Evolutionary conservation across 169 alveolate species (phyloP), one percentile per base, ranked within the genome.

Genomic region (Toxoplasma gondii): DNA sequence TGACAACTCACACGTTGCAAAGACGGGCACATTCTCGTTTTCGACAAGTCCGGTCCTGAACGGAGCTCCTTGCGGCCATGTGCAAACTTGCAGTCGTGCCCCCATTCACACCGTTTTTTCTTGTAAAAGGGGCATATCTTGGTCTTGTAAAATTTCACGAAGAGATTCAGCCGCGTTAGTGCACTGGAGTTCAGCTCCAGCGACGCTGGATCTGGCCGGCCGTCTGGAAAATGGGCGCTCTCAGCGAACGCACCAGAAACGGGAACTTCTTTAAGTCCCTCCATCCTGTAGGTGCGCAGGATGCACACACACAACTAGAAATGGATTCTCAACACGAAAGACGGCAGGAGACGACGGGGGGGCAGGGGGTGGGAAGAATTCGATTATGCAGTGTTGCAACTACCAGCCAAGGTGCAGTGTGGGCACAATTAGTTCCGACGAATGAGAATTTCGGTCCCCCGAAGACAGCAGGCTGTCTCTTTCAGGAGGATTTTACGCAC

Each of bases 81-180:
- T 22, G 88, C 88, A 34, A 39, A 82, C 67, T 82, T 82, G 88
- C 88, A 82, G 88, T 36, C 88, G 64, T 9, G 88, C 31, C 88
- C 88, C 64, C 64, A 39, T 16, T 82, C 64, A 31, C 88, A 82
- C 9, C 88, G 54, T 45, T 82, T 82, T 16, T 41, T 36, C 64
- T 82, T 82, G 88, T 29, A 82, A 64, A 82, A 86, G 24, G 91
- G 91, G 43, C 91, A 43, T 31, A 86, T n/a, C 78, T 86, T 86
- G 80, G 91, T 86, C n/a, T 86, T 86, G 78, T 86, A 86, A 27
- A 78, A 78, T 19, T 78, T 78, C 49, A 78, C 86, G 24, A 78
- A 78, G 49, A 78, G 86, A 38, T 78, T 78, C 86, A 78, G 43
- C 39, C 86, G 86, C 2, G 86, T 78, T 16, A 78, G 86, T 12